Percentiles rank a stretch among this genome's conserved stretches.
Conservation (phyloP, 164 flowering plant genomes). For the Protea cynaroides region DNA sequence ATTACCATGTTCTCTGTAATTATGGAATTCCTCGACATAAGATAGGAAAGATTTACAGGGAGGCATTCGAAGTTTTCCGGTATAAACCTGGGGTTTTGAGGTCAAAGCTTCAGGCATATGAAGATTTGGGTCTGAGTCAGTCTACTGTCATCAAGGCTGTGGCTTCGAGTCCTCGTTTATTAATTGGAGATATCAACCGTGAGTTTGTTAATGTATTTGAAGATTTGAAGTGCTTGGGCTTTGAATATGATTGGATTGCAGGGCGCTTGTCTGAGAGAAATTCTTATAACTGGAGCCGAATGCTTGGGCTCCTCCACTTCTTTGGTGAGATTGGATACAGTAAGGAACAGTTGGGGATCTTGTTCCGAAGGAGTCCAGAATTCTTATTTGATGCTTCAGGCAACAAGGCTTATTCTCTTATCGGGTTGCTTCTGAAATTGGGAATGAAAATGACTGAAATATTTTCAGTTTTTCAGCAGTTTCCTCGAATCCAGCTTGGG, state of each 20-base stretch:
- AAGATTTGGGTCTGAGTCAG: constrained; percentile 37
- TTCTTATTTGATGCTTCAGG: constrained; percentile 58
- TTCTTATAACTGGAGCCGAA: constrained; percentile 45
- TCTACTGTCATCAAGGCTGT: constrained; percentile 31
- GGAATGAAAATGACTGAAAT: constrained; percentile 33
- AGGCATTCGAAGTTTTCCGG: constrained; percentile 45
- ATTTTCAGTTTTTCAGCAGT: constrained; percentile 29
- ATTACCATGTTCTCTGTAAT: constrained; percentile 49
- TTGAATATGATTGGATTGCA: constrained; percentile 38
- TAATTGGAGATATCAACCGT: constrained; percentile 34
- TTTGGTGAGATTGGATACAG: constrained; percentile 31
- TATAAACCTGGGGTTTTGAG: constrained; percentile 44
- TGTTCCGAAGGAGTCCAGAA: constrained; percentile 35
- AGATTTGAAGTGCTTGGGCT: constrained; percentile 35
- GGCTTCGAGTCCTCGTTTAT: constrained; percentile 41
- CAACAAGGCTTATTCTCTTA: constrained; percentile 19
- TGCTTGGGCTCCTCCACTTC: constrained; percentile 32
- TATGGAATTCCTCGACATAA: constrained; percentile 52
- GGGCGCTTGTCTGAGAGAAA: constrained; percentile 26
- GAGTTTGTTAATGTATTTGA: constrained; percentile 37
- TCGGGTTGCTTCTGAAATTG: constrained; percentile 45
- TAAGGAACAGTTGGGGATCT: constrained; percentile 28
- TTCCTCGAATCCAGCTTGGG: constrained; percentile 35
- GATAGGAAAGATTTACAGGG: constrained; percentile 61
- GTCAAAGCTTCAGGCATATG: constrained; percentile 36